Evolutionary conservation across 225 moss, liverwort and hornwort species (phyloP), one percentile per base, ranked within the genome.

Genomic region (Polytrichum formosum): DNA sequence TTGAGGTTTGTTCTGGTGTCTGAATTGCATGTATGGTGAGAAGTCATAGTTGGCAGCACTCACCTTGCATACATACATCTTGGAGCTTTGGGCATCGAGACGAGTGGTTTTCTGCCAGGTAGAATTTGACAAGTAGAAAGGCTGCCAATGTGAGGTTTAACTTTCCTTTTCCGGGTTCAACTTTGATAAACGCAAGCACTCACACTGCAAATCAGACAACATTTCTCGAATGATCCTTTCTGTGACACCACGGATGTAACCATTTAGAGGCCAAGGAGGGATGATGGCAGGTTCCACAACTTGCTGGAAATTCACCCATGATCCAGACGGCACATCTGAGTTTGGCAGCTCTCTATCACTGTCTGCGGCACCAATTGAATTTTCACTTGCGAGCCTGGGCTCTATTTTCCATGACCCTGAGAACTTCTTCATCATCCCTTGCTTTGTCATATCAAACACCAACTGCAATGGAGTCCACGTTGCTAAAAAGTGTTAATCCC

Each of bases 391-490:
- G 16, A 26, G 29, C 68, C 77, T 83, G 58, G 95, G 91, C 66
- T 91, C 88, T 9, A 95, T 84, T 74, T 88, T 92, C 95, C 95
- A 95, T 7, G 83, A 82, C 18, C 95, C 95, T 4, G 79, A 58
- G 67, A 95, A 95, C 67, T 91, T 91, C 69, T 82, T 90, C 95
- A 95, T 93, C 92, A 92, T 92, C n/a, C 91, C 95, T 78, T 81
- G 83, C 22, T 66, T 77, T 7, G 92, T 72, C 30, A 95, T 79
- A 72, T 91, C 82, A 73, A 89, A 95, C 29, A 74, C 26, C 91
- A 95, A 71, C 94, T 94, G 90, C 76, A 72, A 61, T 6, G 0
- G 55, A 63, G 62, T 4, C 21, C 23, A 22, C 61, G 0, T 26
- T 22, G 4, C 23, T 4, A 62, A 10, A 61, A 27, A 26, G 2